Base-by-base conservation (phyloP, 208 protist species). In the Acanthamoeba divionensis region DNA sequence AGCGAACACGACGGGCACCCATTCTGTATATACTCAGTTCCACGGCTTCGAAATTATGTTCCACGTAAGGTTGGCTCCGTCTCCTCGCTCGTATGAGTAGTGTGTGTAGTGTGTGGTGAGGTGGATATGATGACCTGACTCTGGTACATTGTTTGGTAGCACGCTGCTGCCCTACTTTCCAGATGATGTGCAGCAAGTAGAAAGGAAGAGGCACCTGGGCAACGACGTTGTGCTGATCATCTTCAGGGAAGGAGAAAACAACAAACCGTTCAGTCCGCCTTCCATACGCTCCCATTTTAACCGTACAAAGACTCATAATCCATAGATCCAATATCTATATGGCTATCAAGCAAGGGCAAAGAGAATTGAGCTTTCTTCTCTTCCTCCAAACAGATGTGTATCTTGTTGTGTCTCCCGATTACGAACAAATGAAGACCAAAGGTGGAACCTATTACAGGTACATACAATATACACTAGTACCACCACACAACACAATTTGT, bases 131-230 rank as follows among this genome's bases (percentile, higher is more conserved):
- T n/a, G n/a, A n/a, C n/a, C n/a, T n/a, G n/a, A n/a, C n/a, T n/a
- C n/a, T n/a, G n/a, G n/a, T n/a, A n/a, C n/a, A n/a, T n/a, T n/a
- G n/a, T n/a, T n/a, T n/a, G n/a, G n/a, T n/a, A n/a, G n/a, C 38
- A 94, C 80, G 18, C 57, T 94, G 54, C 47, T 94, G 48, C 93
- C 92, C 45, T 94, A 88, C 71, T 92, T 88, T 12, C 47, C 63
- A 29, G 91, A 93, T 36, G 93, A 94, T 50, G 69, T 69, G 52
- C 93, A 94, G 71, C 92, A 94, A 80, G 57, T 93, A 0, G 91
- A 93, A 86, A 36, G 91, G n/a, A 93, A 93, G 67, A 31, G 91
- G 21, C 90, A 93, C 26, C 63, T 93, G 8, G 91, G 91, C 60
- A 93, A 93, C 67, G 91, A 93, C 31, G 65, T 91, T 7, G 80